Base-by-base conservation (phyloP, 2,329 filamentous ascomycete genomes). In the Cladophialophora psammophila region DNA sequence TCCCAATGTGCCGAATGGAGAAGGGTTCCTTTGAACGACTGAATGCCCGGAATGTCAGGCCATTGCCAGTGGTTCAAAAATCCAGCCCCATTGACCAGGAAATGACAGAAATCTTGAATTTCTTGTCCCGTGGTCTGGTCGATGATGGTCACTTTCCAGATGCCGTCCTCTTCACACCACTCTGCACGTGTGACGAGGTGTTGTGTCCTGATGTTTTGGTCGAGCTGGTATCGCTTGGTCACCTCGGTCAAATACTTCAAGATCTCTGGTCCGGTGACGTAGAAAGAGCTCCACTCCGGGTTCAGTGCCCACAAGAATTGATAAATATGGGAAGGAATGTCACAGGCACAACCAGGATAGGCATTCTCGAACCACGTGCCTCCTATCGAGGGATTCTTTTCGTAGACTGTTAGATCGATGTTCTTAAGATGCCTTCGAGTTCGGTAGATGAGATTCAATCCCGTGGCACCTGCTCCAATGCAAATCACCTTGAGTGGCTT, bases 161-260 rank as follows among this genome's bases (percentile, higher is more conserved):
- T 66, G 48, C 38, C 38, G 10, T 42, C 38, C 38, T 42, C 53
- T 57, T 84, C 82, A 54, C 82, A 74, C 83, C 83, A 85, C 52
- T 80, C 78, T 18, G 80, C 78, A 4, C 79, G 78, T 0, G 78
- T 74, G 13, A 84, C 79, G 68, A 82, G 76, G 3, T 80, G 82
- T 62, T 82, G 80, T 75, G 85, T 83, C 1, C 74, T 81, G 81
- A 85, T 85, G 72, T 83, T 83, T 68, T 84, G 84, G 55, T 79
- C 77, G 2, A 85, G 75, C 54, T 79, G 80, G 63, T 83, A 85
- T 0, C 77, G 78, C 2, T 83, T 75, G 68, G 79, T 81, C n/a
- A 85, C 80, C 66, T 81, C 85, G 76, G 67, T 85, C 85, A 42
- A 42, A 10, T 42, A 42, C 42, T 78, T 75, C 71, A 78, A 79